Base-by-base conservation (phyloP, 139 green algal genomes). In the Chlorella sp. region DNA sequence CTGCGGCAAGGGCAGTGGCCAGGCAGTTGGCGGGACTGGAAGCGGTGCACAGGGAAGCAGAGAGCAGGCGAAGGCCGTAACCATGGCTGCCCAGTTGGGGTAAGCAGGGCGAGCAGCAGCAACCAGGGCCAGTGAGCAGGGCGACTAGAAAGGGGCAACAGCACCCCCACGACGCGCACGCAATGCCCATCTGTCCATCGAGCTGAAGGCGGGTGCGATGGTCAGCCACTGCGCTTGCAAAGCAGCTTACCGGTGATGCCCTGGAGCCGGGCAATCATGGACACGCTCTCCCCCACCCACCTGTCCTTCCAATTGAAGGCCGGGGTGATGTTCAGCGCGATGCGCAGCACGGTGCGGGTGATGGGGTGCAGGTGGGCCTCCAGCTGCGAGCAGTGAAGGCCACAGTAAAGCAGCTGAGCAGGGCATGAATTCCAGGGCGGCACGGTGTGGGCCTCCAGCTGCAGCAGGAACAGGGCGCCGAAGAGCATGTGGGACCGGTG, bases 281-380 rank as follows among this genome's bases (percentile, higher is more conserved):
- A 1, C 34, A 74, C 8, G 46, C 46, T 32, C 1, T 34, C 54
- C 70, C 19, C 34, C 36, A 5, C 72, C 19, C 70, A 81, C 65
- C 83, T 67, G 64, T 97, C 94, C 68, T 89, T 91, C 95, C 95
- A 98, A 76, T 85, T 80, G 54, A 98, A 98, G 38, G 86, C 80
- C 34, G 96, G 91, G 44, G 81, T 90, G 74, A 99, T 92, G 67
- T 79, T 82, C 48, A 97, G 91, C 83, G 93, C 88, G 28, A 99
- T 93, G 34, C 95, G 92, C 70, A 99, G 89, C 46, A 99, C 96
- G 36, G 93, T 95, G 65, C 96, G 92, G 19, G 97, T 99, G 92
- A 99, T 98, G 82, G 97, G 97, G 76, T 97, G 93, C 62, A 99
- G 90, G 48, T 88, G 83, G 3, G 92, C 95, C 58, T 83, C 77